Conservation (phyloP, 2,329 filamentous ascomycete species). For the Penicillium digitatum region DNA sequence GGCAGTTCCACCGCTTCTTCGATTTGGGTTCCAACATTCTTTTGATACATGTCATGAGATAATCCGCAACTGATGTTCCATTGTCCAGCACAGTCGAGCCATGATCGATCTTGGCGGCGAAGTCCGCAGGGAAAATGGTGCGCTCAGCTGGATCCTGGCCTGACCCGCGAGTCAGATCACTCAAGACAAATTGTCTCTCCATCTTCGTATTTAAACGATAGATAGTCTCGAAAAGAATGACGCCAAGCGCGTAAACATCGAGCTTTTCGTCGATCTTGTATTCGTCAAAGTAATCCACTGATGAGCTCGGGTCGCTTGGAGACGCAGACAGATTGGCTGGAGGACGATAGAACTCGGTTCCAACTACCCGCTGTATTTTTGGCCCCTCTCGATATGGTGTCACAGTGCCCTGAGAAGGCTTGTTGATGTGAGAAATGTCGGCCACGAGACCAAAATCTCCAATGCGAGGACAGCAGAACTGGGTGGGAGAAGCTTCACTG, state of each 20-base stretch:
- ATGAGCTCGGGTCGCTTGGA: not conserved
- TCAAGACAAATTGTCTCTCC: constrained; percentile 46
- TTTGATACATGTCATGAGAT: constrained; percentile 37
- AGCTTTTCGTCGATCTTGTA: constrained; percentile 49
- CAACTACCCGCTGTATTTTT: constrained; percentile 47
- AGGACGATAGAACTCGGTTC: constrained; percentile 61
- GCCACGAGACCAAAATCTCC: constrained; percentile 66
- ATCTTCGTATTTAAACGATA: constrained; percentile 52
- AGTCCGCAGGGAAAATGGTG: constrained; percentile 36
- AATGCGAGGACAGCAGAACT: constrained; percentile 57
- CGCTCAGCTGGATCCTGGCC: constrained; percentile 8
- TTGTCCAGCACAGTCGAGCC: constrained; percentile 26
- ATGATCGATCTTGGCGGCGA: constrained; percentile 36
- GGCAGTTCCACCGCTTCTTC: constrained; percentile 37
- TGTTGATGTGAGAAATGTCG: constrained; percentile 46
- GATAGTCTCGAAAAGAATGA: constrained; percentile 61
- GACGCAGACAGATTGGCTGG: constrained; percentile 25
- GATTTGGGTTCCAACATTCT: constrained; percentile 43
- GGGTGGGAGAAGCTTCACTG: constrained; percentile 21
- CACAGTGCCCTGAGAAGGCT: constrained; percentile 21
- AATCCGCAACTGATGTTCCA: constrained; percentile 30
- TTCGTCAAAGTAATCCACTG: constrained; percentile 10
- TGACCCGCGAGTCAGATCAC: constrained; percentile 35
- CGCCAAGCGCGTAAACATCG: constrained; percentile 60
- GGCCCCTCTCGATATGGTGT: constrained; percentile 19